Base-by-base conservation (phyloP, 2,329 filamentous ascomycete species). In the Venturia effusa region DNA sequence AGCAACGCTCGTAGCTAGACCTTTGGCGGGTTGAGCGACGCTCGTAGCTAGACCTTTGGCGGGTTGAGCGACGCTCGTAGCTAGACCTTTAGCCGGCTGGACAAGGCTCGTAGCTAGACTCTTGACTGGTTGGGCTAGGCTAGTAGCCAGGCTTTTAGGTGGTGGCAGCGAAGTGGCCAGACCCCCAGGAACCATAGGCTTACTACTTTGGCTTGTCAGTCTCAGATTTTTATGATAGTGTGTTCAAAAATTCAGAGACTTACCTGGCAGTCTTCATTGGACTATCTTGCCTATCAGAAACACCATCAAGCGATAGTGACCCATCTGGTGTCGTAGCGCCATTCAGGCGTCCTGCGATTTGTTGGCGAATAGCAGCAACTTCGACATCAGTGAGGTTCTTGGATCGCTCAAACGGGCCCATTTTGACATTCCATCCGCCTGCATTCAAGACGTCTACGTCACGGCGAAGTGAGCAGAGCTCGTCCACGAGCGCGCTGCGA, bases 361-460 rank as follows among this genome's bases (percentile, higher is more conserved):
- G 32, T 22, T 55, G 40, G 24, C n/a, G 61, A 11, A 54, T 27
- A 13, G 30, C 22, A 27, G 51, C 51, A 2, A 57, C 15, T 17
- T 57, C 30, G 19, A 37, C n/a, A 19, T 41, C 37, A 10, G 24
- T 30, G 27, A 32, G 13, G 19, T 19, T 11, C 11, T 61, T 43
- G 19, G 59, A 40, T 4, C 43, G 30, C 43, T 60, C 24, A 39
- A 64, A 66, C 17, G 68, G 66, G 4, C 68, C 67, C 34, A 71
- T 64, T 15, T 63, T 67, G 43, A 69, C 66, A 3, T 63, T 63
- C 68, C 67, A 70, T 15, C 65, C 64, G 8, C 67, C 68, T 41
- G 66, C 68, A 61, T 69, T 68, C 34, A 70, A 22, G 24, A 62
- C 66, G 27, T 71, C 68, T 30, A 73, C 64, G 2, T 69, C 69